Conservation (phyloP, 129 eudicot genomes). For the Tagetes patula region DNA sequence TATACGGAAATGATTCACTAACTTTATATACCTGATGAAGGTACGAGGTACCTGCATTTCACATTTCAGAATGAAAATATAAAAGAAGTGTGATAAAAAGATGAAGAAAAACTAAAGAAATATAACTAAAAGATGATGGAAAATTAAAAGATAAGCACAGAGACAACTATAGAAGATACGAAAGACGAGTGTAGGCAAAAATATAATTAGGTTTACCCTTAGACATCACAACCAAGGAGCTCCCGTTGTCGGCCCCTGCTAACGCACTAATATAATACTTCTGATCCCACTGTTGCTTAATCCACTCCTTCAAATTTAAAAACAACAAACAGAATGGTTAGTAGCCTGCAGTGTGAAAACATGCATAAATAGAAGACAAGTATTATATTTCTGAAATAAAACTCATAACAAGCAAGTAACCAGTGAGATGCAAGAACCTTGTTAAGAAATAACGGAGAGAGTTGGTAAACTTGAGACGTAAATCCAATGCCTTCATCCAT, state of each 20-base stretch:
- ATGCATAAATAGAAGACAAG: too few relatives aligned
- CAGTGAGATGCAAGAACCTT: conserved; percentile 48
- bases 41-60: conserved; percentile 58
- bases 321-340: conserved; percentile 11
- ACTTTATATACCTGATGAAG: conserved; percentile 86
- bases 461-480: conserved; percentile 68
- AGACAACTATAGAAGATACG: background rate
- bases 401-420: too few relatives aligned
- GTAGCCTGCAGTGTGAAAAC: background rate
- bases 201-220: conserved; percentile 41
- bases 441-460: conserved; percentile 64
- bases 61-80: too few relatives aligned
- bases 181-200: background rate
- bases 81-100: too few relatives aligned
- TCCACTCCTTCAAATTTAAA: conserved; percentile 65
- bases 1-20: conserved; percentile 77
- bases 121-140: too few relatives aligned
- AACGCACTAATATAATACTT: conserved; percentile 73
- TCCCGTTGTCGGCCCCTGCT: conserved; percentile 80
- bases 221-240: conserved; percentile 84
- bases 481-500: conserved; percentile 94
- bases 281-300: conserved; percentile 91
- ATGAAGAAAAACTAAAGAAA: background rate
- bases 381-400: too few relatives aligned
- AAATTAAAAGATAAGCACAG: too few relatives aligned